phyloP scores from a whole-genome alignment of 345 rosid species.

The Populus euphratica region DNA sequence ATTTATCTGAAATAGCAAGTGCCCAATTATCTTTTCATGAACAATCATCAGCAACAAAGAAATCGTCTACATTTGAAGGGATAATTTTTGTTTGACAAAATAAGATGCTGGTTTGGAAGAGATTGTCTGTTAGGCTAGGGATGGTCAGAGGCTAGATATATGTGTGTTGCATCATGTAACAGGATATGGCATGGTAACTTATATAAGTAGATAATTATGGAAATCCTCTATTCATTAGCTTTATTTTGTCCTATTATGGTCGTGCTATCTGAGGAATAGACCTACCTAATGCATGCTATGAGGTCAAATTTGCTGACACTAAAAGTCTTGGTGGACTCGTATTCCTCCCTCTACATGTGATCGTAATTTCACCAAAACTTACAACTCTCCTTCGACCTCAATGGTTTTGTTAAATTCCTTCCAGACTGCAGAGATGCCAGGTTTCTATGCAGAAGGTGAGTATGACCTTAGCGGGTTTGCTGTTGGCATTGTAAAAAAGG shows the following conservation, averaged over 20 bases:
- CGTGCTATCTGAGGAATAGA: not conserved
- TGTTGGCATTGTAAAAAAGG: slow-evolving; percentile 79
- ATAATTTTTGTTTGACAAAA: not conserved
- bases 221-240: too few relatives aligned
- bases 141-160: not conserved
- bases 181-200: not conserved
- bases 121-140: not conserved
- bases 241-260: not conserved
- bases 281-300: not conserved
- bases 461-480: slow-evolving; percentile 95
- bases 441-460: slow-evolving; percentile 75
- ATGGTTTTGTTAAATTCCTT: slow-evolving; percentile 6
- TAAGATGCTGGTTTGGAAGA: not conserved
- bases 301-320: not conserved
- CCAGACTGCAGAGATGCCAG: slow-evolving; percentile 98
- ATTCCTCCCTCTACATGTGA: not conserved
- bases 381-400: not conserved
- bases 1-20: too few relatives aligned
- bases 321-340: not conserved
- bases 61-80: not conserved
- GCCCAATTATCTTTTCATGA: too few relatives aligned
- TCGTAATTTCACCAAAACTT: not conserved
- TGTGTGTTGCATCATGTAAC: not conserved
- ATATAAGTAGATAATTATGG: not conserved
- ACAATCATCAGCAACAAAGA: too few relatives aligned